These are phyloP conservation scores for Colletotrichum abscissum DNA, from an alignment of 2,329 filamentous ascomycete species.

Conservation along the genomic window DNA sequence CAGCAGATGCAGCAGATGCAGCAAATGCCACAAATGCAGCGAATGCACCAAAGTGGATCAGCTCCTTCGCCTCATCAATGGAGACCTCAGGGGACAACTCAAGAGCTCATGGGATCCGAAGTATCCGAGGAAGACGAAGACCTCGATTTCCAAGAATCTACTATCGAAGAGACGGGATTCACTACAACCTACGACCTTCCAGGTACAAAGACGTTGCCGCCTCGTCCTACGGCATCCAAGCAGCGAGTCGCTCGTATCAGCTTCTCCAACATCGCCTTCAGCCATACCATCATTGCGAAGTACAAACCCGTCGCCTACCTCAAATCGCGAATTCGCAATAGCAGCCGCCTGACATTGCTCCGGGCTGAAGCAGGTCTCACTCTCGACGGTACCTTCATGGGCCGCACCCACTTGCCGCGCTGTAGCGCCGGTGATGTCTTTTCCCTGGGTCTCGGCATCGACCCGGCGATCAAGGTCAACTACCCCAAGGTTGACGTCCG, in stretches of 20 bases:
- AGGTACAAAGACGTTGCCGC: conserved; percentile 65
- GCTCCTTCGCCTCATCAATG: no score
- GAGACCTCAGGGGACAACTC: neutral
- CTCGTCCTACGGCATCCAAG: conserved; percentile 62
- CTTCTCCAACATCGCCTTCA: conserved; percentile 63
- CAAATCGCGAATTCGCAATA: conserved; percentile 67
- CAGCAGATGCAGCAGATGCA: neutral
- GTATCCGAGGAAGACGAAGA: conserved; percentile 36
- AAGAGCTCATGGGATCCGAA: neutral
- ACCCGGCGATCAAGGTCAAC: conserved; percentile 64
- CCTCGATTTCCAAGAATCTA: conserved; percentile 62
- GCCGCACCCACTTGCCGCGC: conserved; percentile 64
- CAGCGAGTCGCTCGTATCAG: conserved; percentile 69
- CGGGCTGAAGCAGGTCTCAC: conserved; percentile 67
- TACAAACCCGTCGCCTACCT: conserved; percentile 70
- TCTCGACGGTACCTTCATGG: conserved; percentile 72
- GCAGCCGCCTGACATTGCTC: conserved; percentile 65
- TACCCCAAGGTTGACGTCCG: conserved; percentile 68
- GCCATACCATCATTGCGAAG: conserved; percentile 70
- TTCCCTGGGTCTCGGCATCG: conserved; percentile 67
- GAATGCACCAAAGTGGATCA: neutral
- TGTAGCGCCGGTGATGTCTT: conserved; percentile 67
- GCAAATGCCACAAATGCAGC: neutral
- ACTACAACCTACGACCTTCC: conserved; percentile 72
- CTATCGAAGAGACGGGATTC: conserved; percentile 68